Evolutionary conservation across 2,329 filamentous ascomycete species (phyloP).

Genomic region (Fonsecaea erecta): DNA sequence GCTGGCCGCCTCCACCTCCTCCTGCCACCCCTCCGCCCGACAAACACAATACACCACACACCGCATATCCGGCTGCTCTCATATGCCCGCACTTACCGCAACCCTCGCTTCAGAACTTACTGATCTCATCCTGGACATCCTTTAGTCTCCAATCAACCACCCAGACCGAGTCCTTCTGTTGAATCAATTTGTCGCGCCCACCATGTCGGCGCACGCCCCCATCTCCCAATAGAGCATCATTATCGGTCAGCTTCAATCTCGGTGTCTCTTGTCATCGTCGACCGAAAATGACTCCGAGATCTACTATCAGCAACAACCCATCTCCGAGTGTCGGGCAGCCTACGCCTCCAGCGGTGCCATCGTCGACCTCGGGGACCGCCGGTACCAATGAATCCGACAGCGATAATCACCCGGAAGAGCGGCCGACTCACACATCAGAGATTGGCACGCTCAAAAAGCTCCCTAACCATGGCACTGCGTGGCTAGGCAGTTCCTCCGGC

Average conservation of each 20-base stretch:
- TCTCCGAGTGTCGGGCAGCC: conserved; percentile 33
- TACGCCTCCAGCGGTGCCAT: conserved; percentile 30
- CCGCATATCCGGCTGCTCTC: conserved; percentile 1
- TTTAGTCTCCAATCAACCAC: background rate
- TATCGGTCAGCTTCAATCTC: background rate
- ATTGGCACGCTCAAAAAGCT: conserved; percentile 51
- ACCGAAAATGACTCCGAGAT: conserved; percentile 29
- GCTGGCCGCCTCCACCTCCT: background rate
- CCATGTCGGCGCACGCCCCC: conserved; percentile 8
- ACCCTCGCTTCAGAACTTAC: background rate
- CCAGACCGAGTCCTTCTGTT: background rate
- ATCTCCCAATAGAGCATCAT: conserved; percentile 5
- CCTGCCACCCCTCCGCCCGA: background rate
- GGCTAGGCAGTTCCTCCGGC: conserved; percentile 58
- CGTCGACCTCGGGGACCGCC: conserved; percentile 25
- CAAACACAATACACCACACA: conserved; percentile 4
- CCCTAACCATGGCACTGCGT: conserved; percentile 54
- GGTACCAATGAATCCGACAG: conserved; percentile 33
- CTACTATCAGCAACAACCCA: conserved; percentile 22
- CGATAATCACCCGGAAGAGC: conserved; percentile 34
- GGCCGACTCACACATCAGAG: conserved; percentile 43
- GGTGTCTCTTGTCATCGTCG: background rate
- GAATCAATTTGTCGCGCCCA: background rate
- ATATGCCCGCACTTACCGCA: background rate
- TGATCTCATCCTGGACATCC: background rate